Base-by-base conservation (phyloP, 176 grass and related monocot species). In the Tillandsia fasciculata region DNA sequence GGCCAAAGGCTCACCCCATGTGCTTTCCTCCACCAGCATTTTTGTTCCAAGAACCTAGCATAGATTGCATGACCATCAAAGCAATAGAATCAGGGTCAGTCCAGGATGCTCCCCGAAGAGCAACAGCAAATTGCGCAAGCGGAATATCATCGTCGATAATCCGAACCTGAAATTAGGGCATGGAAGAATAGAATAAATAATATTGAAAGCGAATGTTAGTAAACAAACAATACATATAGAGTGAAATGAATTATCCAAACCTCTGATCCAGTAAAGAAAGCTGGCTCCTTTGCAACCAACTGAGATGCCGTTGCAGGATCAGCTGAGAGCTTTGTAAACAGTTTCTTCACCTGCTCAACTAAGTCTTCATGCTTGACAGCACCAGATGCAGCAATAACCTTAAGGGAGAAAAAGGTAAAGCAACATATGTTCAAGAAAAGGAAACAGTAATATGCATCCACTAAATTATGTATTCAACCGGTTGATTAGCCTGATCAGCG, bases 21-120 rank as follows among this genome's bases (percentile, higher is more conserved):
- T 93, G 94, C 52, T 99, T 99, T 69, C 94, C 94, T 72, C 89
- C 90, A 63, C 82, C 79, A 70, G 70, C 49, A 67, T 70, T 85
- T 77, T 99, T 99, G 77, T 85, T 90, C 90, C 94, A 99, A 61
- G 90, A 94, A 69, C 94, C 94, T 52, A 99, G 87, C 90, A 99
- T 90, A 65, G 90, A 76, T 80, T 99, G 94, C 84, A 99, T 93
- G 52, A 99, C 94, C 94, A 99, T 99, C 50, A 99, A 83, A 54
- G 94, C 87, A 75, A 99, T 83, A 69, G 94, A 99, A 77, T 99
- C 94, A 57, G 94, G 94, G 82, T 99, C 94, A 48, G 79, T 63
- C 82, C 83, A 83, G 47, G 89, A 84, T 75, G 94, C 90, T 76
- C 94, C 94, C 67, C 70, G 85, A 72, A 99, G 93, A 53, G 94